Base-by-base conservation (phyloP, 345 rosid genomes). In the Barbarea vulgaris region DNA sequence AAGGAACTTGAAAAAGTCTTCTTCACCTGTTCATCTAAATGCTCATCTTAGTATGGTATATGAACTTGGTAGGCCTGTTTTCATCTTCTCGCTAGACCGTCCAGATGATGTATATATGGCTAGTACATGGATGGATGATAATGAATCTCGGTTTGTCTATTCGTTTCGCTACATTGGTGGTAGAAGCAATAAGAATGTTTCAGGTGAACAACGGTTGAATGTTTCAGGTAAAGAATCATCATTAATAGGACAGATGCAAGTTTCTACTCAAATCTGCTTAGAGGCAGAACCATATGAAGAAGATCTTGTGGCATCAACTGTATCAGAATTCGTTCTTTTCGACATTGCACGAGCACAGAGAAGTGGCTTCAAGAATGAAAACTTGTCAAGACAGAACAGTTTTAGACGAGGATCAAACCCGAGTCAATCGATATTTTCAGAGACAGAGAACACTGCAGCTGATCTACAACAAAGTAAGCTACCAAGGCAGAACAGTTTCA, bases 201-300 rank as follows among this genome's bases (percentile, higher is more conserved):
- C n/a, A n/a, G 60, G 82, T 14, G 83, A 78, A 31, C 73, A 77
- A 53, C 28, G 85, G 81, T 61, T 70, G 72, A 56, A 82, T 74
- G 88, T 81, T 67, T 79, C 78, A 44, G 81, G 81, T 77, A 81
- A 81, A 79, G 89, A 87, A 67, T 79, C 90, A 36, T 72, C 84
- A 64, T 39, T 85, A 36, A 83, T 93, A 30, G 99, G 95, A 9
- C 94, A 93, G 82, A 93, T 96, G 99, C 94, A 87, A 72, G 93
- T 88, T 80, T 88, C 96, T 1, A 81, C 89, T 70, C 84, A 80
- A 65, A 65, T 91, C 51, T 82, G 84, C 70, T 83, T 93, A 3
- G 88, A 96, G 63, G 8, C 67, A 64, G 83, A 78, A 78, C 81
- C 80, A 59, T 83, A 72, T 21, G 80, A 84, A 59, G 81, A 54